These are phyloP conservation scores for Fusarium aywerte DNA, from an alignment of 2,329 filamentous ascomycete species.

Conservation along the genomic window DNA sequence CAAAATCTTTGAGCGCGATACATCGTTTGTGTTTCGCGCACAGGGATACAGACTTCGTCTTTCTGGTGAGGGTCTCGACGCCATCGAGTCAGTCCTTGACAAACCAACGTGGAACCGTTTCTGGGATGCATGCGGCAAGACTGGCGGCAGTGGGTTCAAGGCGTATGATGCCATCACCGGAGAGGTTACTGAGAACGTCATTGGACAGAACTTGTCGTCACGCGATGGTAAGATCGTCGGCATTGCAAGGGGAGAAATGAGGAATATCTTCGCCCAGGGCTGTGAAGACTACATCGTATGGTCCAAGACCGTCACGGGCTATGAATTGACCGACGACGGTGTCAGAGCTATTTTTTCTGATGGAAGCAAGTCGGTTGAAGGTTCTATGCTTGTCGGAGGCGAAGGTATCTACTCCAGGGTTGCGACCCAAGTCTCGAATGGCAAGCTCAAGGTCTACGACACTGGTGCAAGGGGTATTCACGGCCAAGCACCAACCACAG, in stretches of 20 bases:
- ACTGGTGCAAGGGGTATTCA: conserved; percentile 72
- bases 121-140: conserved; percentile 69
- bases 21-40: conserved; percentile 62
- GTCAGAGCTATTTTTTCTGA: conserved; percentile 69
- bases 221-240: conserved; percentile 69
- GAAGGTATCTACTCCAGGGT: conserved; percentile 72
- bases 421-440: conserved; percentile 67
- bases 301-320: conserved; percentile 66
- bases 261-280: conserved; percentile 66
- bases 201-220: conserved; percentile 55
- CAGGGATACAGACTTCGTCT: conserved; percentile 72
- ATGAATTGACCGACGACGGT: conserved; percentile 64
- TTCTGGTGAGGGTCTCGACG: conserved; percentile 65
- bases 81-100: conserved; percentile 68
- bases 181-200: conserved; percentile 50
- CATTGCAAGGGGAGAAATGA: conserved; percentile 72
- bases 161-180: conserved; percentile 65
- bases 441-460: conserved; percentile 70
- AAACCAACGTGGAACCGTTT: conserved; percentile 62
- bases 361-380: conserved; percentile 67
- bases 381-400: conserved; percentile 68
- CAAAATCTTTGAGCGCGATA: conserved; percentile 66
- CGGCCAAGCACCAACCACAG: conserved; percentile 70
- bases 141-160: conserved; percentile 64
- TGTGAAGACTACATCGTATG: conserved; percentile 66